phyloP scores from a whole-genome alignment of 352 stramenopile species.

The Plasmopara viticola region DNA sequence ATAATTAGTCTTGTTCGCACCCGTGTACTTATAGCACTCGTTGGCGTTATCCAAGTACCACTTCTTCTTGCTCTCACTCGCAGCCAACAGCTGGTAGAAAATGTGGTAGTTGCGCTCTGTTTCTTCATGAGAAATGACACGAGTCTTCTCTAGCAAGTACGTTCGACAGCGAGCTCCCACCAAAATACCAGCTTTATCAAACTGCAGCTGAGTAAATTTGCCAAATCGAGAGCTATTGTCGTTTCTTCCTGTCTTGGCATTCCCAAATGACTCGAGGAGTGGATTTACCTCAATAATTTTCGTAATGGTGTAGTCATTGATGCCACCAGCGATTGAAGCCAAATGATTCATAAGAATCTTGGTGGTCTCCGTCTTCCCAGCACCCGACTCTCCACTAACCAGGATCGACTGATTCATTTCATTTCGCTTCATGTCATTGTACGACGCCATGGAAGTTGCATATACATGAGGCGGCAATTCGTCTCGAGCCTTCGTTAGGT shows the following conservation, averaged over 20 bases:
- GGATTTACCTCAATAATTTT: constrained; percentile 82
- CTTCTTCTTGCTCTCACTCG: constrained; percentile 22
- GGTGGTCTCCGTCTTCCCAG: constrained; percentile 85
- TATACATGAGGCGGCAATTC: constrained; percentile 67
- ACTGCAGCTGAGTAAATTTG: constrained; percentile 96
- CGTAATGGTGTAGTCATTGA: constrained; percentile 73
- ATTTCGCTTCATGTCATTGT: constrained; percentile 58
- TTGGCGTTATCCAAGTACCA: constrained; percentile 48
- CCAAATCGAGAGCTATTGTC: constrained; percentile 95
- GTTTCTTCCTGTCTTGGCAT: constrained; percentile 94
- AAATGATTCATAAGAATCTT: constrained; percentile 89
- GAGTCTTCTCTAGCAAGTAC: constrained; percentile 93
- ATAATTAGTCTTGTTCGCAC: constrained; percentile 41
- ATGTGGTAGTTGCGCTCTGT: constrained; percentile 80
- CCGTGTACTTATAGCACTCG: constrained; percentile 58
- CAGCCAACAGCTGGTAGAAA: constrained; percentile 61
- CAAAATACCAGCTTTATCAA: constrained; percentile 63
- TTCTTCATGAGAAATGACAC: constrained; percentile 67
- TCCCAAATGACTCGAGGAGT: constrained; percentile 80
- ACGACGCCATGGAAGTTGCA: constrained; percentile 60
- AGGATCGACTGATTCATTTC: constrained; percentile 79
- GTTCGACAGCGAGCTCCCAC: constrained; percentile 74
- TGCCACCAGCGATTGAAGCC: constrained; percentile 52
- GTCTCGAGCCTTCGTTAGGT: constrained; percentile 53
- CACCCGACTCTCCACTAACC: constrained; percentile 80